Conservation (phyloP, 345 rosid genomes). For the Laguncularia racemosa region DNA sequence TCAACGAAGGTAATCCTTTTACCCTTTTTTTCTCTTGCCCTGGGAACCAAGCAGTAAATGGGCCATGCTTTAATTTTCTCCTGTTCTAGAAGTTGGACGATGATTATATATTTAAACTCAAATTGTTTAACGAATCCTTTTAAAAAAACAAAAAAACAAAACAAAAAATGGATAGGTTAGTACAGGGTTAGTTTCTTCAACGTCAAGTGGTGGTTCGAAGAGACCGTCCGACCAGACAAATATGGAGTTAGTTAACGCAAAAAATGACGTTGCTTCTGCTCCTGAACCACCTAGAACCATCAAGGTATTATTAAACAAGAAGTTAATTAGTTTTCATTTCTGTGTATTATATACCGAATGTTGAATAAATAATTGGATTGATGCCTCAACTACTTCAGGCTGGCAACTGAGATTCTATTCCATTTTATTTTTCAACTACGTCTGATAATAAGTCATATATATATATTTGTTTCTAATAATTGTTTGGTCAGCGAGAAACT, state of each 20-base stretch:
- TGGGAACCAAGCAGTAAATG: too few relatives aligned
- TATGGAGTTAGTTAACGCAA: conserved; percentile 24
- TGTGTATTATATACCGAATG: too few relatives aligned
- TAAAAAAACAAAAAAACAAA: neutral
- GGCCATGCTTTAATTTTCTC: neutral
- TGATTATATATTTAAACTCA: too few relatives aligned
- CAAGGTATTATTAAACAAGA: conserved; percentile 17
- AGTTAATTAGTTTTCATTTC: too few relatives aligned
- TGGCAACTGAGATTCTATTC: too few relatives aligned
- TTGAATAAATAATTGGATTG: too few relatives aligned
- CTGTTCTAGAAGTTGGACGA: neutral
- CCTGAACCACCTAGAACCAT: conserved; percentile 27
- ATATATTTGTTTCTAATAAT: neutral
- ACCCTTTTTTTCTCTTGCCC: too few relatives aligned
- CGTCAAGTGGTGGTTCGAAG: conserved; percentile 33
- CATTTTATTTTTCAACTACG: neutral
- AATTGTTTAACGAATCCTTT: too few relatives aligned
- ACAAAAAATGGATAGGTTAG: neutral
- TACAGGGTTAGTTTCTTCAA: conserved; percentile 19
- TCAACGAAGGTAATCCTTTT: conserved; percentile 15
- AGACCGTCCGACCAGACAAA: conserved; percentile 21
- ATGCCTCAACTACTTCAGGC: too few relatives aligned
- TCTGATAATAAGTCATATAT: too few relatives aligned
- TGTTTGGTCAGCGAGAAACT: conserved; percentile 25
- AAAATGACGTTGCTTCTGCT: conserved; percentile 17